Evolutionary conservation across 2,329 filamentous ascomycete species (phyloP).

Genomic region (Colletotrichum viniferum): DNA sequence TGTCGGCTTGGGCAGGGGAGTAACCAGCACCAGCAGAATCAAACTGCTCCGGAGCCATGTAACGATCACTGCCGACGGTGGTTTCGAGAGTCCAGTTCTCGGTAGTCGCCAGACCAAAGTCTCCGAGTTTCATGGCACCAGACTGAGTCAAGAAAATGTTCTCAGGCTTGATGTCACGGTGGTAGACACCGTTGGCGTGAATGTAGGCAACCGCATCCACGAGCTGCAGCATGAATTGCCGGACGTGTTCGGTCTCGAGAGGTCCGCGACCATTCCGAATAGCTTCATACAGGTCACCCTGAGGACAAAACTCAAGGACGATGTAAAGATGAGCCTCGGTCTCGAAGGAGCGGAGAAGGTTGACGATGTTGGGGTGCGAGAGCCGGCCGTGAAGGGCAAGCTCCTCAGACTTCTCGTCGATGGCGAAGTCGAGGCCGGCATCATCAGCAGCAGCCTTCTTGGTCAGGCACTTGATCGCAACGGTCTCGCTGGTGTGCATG

Average conservation of each 20-base stretch:
- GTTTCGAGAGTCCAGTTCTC: constrained; percentile 91
- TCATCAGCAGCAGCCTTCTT: constrained; percentile 73
- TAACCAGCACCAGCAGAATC: constrained; percentile 88
- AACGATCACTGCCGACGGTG: constrained; percentile 95
- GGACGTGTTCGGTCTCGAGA: constrained; percentile 93
- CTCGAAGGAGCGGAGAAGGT: constrained; percentile 88
- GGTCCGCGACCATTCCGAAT: constrained; percentile 89
- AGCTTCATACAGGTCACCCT: constrained; percentile 96
- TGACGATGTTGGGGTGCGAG: constrained; percentile 90
- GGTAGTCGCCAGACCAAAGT: constrained; percentile 91
- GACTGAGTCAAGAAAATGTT: constrained; percentile 94
- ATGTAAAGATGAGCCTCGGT: constrained; percentile 89
- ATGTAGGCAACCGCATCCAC: constrained; percentile 89
- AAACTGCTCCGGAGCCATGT: constrained; percentile 99
- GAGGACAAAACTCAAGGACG: constrained; percentile 92
- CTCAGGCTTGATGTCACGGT: constrained; percentile 98
- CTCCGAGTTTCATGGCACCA: constrained; percentile 93
- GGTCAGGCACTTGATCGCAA: constrained; percentile 96
- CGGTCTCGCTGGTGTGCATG: constrained; percentile 73
- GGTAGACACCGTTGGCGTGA: constrained; percentile 89
- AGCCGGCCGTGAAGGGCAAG: constrained; percentile 80
- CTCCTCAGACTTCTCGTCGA: constrained; percentile 86
- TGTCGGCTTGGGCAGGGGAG: constrained; percentile 89
- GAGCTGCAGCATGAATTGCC: constrained; percentile 95
- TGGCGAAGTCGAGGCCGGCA: constrained; percentile 66